Conservation (phyloP, 129 eudicot species). For the Flaveria linearis region DNA sequence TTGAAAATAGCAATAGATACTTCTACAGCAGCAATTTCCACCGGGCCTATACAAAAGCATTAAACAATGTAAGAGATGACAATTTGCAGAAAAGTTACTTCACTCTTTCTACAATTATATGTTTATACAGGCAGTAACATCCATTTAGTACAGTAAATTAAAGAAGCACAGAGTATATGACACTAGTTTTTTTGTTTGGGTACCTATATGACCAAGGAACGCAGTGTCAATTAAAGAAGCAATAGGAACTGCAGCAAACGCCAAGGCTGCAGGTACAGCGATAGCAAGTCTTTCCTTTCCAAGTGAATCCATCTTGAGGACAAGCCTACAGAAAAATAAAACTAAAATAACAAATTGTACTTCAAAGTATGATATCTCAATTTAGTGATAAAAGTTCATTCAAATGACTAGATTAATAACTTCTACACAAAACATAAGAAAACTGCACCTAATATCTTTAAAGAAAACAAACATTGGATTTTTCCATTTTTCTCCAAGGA, state of each 20-base stretch:
- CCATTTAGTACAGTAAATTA: too few species aligned
- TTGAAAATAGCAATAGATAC: constrained; percentile 83
- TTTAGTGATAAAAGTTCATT: neutral
- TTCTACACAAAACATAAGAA: neutral
- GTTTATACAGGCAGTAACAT: too few species aligned
- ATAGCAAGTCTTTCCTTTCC: constrained; percentile 63
- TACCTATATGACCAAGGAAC: constrained; percentile 62
- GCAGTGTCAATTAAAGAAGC: constrained; percentile 87
- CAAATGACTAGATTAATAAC: neutral
- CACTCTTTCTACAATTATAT: neutral
- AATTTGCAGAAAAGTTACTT: neutral
- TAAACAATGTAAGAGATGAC: neutral
- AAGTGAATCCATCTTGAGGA: constrained; percentile 72
- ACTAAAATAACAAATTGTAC: too few species aligned
- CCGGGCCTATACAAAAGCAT: constrained; percentile 46
- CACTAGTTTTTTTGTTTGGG: neutral
- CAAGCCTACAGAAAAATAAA: constrained; percentile 32
- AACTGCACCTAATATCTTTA: constrained; percentile 29
- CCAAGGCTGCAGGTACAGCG: constrained; percentile 86
- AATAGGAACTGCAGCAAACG: constrained; percentile 84
- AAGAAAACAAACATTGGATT: constrained; percentile 52
- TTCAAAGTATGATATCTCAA: neutral
- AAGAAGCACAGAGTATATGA: too few species aligned
- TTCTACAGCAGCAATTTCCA: constrained; percentile 89
- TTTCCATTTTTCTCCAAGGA: constrained; percentile 30